Percentiles rank a stretch among this genome's conserved stretches.
Evolutionary conservation across 257 asterid genomes (phyloP).

Genomic region (Nicotiana paniculata): DNA sequence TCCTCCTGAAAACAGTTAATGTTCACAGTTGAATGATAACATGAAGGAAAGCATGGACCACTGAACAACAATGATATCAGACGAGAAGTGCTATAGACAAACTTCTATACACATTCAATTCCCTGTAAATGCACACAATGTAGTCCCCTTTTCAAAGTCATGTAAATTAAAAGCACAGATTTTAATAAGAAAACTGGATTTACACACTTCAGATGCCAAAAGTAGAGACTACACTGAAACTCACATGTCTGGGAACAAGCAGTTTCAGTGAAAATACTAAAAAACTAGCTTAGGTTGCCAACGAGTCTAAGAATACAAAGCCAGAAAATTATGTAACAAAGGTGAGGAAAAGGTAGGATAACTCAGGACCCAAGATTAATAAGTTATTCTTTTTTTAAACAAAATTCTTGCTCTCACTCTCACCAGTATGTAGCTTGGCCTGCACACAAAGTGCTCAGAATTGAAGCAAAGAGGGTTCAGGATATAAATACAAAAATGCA

Average conservation of each 20-base stretch:
- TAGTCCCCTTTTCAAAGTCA: background rate
- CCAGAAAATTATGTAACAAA: background rate
- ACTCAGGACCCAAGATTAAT: background rate
- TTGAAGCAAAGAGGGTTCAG: background rate
- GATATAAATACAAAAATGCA: background rate
- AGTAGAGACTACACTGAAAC: background rate
- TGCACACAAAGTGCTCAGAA: background rate
- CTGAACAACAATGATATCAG: background rate
- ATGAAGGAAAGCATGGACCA: background rate
- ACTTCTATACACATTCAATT: background rate
- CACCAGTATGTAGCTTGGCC: background rate
- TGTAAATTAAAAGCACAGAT: background rate
- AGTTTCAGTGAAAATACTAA: background rate
- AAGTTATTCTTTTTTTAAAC: background rate
- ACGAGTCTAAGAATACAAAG: background rate
- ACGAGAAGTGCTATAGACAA: background rate
- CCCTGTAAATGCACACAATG: background rate
- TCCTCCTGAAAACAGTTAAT: conserved; percentile 40
- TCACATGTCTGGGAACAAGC: no score
- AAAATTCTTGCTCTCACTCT: background rate
- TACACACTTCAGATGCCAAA: background rate
- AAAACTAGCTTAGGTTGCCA: background rate
- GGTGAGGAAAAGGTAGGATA: background rate
- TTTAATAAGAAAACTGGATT: background rate
- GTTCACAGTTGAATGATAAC: background rate